phyloP scores from a whole-genome alignment of 495 filamentous ascomycete species.

The Podospora appendiculata region DNA sequence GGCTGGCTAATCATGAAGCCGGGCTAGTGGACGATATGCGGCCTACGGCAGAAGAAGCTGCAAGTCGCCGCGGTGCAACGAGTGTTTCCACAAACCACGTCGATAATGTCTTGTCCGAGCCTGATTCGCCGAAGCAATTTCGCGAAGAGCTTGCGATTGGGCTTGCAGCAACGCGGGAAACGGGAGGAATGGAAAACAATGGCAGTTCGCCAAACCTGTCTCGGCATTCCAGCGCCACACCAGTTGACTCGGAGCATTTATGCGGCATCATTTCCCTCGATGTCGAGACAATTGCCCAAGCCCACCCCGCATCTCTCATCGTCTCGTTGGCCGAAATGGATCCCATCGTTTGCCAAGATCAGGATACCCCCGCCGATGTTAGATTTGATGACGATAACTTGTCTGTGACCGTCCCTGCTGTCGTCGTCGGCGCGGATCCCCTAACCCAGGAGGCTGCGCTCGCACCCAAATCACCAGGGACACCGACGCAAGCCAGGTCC shows the following conservation, averaged over 20 bases:
- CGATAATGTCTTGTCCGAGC: constrained; percentile 6
- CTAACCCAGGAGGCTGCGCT: too few relatives aligned
- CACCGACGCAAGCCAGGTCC: too few relatives aligned
- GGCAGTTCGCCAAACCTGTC: not conserved
- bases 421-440: too few relatives aligned
- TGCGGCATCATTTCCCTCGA: not conserved
- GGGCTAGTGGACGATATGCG: not conserved
- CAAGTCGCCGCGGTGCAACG: too few relatives aligned
- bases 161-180: not conserved
- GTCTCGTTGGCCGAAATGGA: not conserved
- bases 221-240: not conserved
- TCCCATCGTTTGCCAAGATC: not conserved
- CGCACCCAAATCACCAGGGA: too few relatives aligned
- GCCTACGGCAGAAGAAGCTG: not conserved
- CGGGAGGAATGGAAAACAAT: not conserved
- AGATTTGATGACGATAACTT: too few relatives aligned
- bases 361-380: not conserved
- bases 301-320: not conserved
- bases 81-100: constrained; percentile 6
- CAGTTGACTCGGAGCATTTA: constrained; percentile 1
- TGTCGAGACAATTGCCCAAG: not conserved
- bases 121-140: constrained; percentile 11
- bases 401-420: too few relatives aligned
- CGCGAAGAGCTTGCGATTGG: not conserved
- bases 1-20: not conserved